Percentiles rank a stretch among this genome's conserved stretches.
Conservation (phyloP, 1,284 basidiomycete species). For the Quambalaria eucalypti region DNA sequence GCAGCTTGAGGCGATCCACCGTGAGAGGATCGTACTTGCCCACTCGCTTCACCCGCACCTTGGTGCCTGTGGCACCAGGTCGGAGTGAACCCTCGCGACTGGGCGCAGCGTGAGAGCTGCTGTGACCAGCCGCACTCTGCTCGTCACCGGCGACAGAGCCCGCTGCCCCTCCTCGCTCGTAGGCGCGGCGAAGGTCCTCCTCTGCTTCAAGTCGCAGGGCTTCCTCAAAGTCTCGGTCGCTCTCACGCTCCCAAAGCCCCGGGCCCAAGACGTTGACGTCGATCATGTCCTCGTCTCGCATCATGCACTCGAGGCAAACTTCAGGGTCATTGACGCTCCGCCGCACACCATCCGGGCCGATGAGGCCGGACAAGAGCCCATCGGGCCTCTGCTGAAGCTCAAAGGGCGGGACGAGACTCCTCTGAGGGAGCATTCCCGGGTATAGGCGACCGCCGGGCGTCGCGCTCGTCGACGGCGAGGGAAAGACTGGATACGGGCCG, state of each 20-base stretch:
- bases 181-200: constrained; percentile 11
- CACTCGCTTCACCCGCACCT: constrained; percentile 51
- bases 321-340: constrained; percentile 52
- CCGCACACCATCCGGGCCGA: constrained; percentile 37
- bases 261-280: constrained; percentile 80
- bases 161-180: neutral
- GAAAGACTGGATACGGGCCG: constrained; percentile 37
- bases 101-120: constrained; percentile 10
- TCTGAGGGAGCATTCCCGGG: constrained; percentile 40
- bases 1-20: constrained; percentile 61
- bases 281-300: constrained; percentile 97
- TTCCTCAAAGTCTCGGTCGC: constrained; percentile 73
- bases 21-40: constrained; percentile 47
- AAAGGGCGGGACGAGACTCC: constrained; percentile 40
- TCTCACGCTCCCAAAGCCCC: constrained; percentile 82
- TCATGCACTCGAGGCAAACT: constrained; percentile 92
- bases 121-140: constrained; percentile 13
- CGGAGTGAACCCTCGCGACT: neutral
- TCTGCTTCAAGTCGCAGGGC: constrained; percentile 61
- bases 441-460: constrained; percentile 17
- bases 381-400: constrained; percentile 44
- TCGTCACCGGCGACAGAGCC: neutral
- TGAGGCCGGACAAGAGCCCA: constrained; percentile 32
- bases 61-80: constrained; percentile 26
- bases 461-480: constrained; percentile 6